Evolutionary conservation across 1,284 basidiomycete genomes (phyloP).

Genomic region (Ceratobasidium sp.): DNA sequence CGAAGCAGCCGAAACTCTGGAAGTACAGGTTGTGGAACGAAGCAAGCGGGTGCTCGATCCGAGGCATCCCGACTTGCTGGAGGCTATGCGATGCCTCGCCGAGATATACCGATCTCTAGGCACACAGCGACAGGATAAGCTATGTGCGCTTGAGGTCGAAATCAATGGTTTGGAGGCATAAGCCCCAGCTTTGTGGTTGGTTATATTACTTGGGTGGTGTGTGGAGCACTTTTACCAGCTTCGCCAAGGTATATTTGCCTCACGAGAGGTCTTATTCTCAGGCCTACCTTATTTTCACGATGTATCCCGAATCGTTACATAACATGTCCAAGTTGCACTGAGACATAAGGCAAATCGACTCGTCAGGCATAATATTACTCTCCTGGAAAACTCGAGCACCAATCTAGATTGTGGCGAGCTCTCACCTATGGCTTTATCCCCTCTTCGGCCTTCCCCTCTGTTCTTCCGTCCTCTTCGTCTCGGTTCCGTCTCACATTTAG

Average conservation of each 20-base stretch:
- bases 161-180: too few relatives aligned
- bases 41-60: background rate
- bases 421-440: conserved; percentile 48
- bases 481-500: too few relatives aligned
- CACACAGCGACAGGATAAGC: too few relatives aligned
- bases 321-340: background rate
- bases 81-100: background rate
- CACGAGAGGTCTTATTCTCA: too few relatives aligned
- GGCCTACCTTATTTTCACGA: too few relatives aligned
- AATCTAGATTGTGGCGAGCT: conserved; percentile 46
- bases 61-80: background rate
- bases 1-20: background rate
- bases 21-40: background rate
- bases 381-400: background rate
- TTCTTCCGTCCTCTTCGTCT: too few relatives aligned
- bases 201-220: too few relatives aligned
- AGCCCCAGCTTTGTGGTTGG: too few relatives aligned
- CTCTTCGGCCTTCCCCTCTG: conserved; percentile 25
- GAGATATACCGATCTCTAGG: background rate
- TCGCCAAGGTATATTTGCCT: too few relatives aligned
- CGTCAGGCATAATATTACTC: background rate
- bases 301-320: background rate
- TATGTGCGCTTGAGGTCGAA: too few relatives aligned
- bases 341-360: background rate
- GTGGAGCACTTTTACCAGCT: too few relatives aligned